phyloP scores from a whole-genome alignment of 805 yeast species.

The Cyberlindnera mycetangii region DNA sequence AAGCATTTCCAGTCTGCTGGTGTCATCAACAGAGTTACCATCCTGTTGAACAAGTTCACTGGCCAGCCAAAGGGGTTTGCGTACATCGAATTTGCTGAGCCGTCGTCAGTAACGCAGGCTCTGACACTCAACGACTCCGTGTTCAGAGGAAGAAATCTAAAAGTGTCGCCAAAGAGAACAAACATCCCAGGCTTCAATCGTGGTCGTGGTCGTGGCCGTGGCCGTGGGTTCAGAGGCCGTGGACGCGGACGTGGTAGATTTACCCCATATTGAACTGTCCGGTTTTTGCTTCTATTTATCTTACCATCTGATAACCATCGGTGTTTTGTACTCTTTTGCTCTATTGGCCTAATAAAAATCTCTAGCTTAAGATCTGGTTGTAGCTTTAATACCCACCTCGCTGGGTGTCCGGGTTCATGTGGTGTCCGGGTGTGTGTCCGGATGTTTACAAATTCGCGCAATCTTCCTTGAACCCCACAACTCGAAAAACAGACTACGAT shows the following conservation, averaged over 20 bases:
- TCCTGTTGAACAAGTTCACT: constrained; percentile 65
- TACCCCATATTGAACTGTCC: constrained; percentile 38
- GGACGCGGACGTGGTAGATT: no score
- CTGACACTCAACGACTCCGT: constrained; percentile 60
- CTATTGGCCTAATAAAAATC: no score
- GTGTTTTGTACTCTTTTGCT: neutral
- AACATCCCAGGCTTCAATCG: constrained; percentile 69
- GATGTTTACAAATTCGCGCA: no score
- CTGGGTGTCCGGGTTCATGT: no score
- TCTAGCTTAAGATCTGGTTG: no score
- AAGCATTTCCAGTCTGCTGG: constrained; percentile 70
- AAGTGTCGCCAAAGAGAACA: constrained; percentile 76
- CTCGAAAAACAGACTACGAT: neutral
- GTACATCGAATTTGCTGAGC: constrained; percentile 76
- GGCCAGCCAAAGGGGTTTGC: constrained; percentile 89
- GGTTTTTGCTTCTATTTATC: neutral
- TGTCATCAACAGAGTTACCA: constrained; percentile 74
- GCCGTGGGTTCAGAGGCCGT: constrained; percentile 38
- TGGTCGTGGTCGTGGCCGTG: constrained; percentile 47
- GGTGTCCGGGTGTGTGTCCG: no score
- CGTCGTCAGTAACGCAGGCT: constrained; percentile 62
- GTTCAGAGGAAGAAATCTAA: constrained; percentile 67
- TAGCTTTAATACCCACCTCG: no score
- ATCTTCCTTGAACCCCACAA: neutral
- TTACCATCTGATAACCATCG: neutral